These are phyloP conservation scores for Cokeromyces recurvatus DNA, from an alignment of 371 early-diverging fungal genomes.

Conservation along the genomic window DNA sequence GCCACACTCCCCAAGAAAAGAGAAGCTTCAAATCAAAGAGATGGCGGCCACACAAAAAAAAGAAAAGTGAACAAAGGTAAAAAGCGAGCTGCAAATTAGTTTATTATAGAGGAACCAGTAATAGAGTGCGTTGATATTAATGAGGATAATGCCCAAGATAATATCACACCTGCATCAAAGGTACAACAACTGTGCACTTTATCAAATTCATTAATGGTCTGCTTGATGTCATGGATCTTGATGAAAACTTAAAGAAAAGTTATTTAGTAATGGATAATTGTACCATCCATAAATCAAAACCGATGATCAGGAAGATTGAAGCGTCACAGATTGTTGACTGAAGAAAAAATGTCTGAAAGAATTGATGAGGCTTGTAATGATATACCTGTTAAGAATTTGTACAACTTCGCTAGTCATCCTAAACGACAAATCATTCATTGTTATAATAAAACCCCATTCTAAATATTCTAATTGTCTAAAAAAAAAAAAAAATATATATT, in stretches of 20 bases:
- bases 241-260: neutral
- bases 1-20: too few relatives aligned
- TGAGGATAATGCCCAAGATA: too few relatives aligned
- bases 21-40: too few relatives aligned
- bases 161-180: too few relatives aligned
- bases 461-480: slow-evolving; percentile 4
- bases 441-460: slow-evolving; percentile 2
- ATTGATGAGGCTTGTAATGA: slow-evolving; percentile 1
- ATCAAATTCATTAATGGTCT: neutral
- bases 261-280: neutral
- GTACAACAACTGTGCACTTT: neutral
- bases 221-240: neutral
- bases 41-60: too few relatives aligned
- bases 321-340: slow-evolving; percentile 3
- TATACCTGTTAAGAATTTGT: slow-evolving; percentile 1
- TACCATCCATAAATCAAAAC: too few relatives aligned
- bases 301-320: slow-evolving; percentile 7
- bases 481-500: slow-evolving; percentile 1
- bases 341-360: slow-evolving; percentile 3
- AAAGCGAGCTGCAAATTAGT: too few relatives aligned
- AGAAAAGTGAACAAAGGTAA: too few relatives aligned
- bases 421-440: slow-evolving; percentile 4
- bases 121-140: too few relatives aligned
- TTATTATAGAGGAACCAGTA: too few relatives aligned
- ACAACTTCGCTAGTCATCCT: slow-evolving; percentile 2